phyloP scores from a whole-genome alignment of 164 flowering plant species.

The Kingdonia uniflora region DNA sequence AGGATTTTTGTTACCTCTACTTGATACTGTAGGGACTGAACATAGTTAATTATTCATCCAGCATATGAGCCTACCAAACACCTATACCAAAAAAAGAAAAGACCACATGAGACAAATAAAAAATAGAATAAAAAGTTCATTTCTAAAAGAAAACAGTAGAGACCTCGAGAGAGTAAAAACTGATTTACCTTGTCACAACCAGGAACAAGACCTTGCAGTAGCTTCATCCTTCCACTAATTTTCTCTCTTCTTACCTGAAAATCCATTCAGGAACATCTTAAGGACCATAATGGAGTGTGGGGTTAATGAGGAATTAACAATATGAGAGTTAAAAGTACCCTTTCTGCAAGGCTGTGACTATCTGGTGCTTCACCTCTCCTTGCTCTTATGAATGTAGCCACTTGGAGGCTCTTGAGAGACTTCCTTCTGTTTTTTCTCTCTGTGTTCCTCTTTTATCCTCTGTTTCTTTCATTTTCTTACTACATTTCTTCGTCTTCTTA shows the following conservation, averaged over 20 bases:
- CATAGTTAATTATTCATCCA: slow-evolving; percentile 92
- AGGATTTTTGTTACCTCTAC: slow-evolving; percentile 52
- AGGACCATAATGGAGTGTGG: too few relatives aligned
- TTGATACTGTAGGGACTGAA: slow-evolving; percentile 81
- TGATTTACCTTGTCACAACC: slow-evolving; percentile 57
- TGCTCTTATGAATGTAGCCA: slow-evolving; percentile 84
- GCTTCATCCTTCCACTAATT: slow-evolving; percentile 77
- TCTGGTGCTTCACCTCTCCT: slow-evolving; percentile 97
- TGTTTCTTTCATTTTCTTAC: slow-evolving; percentile 13
- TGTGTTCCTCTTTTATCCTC: slow-evolving; percentile 20
- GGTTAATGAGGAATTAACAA: too few relatives aligned
- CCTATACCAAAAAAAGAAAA: slow-evolving; percentile 31
- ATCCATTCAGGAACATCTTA: neutral
- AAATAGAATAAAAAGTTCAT: slow-evolving; percentile 2
- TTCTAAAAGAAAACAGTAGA: too few relatives aligned
- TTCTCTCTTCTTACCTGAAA: slow-evolving; percentile 73
- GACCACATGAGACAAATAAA: neutral
- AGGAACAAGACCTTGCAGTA: slow-evolving; percentile 66
- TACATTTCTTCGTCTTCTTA: slow-evolving; percentile 47
- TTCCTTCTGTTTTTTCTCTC: slow-evolving; percentile 25
- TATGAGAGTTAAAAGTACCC: slow-evolving; percentile 36
- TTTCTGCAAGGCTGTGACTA: slow-evolving; percentile 95
- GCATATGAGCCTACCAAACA: slow-evolving; percentile 79
- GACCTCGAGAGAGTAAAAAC: neutral
- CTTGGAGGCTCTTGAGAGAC: slow-evolving; percentile 34